Conservation (phyloP, 208 protist genomes). For the Spongospora subterranea region DNA sequence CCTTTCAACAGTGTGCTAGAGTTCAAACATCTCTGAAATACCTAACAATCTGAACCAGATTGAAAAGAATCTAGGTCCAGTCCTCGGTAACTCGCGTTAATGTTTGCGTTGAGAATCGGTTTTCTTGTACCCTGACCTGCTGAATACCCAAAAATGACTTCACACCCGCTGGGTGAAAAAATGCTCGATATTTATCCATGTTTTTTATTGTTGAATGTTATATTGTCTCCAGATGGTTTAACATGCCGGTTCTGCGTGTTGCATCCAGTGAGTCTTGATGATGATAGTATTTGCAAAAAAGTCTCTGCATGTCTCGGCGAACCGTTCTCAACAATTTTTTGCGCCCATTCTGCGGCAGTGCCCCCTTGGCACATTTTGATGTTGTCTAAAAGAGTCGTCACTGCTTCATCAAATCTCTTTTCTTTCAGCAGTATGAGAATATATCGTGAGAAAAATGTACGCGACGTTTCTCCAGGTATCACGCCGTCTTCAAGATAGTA, state of each 20-base stretch:
- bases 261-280: neutral
- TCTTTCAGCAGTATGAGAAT: neutral
- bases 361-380: neutral
- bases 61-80: no score
- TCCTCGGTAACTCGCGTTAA: no score
- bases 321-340: neutral
- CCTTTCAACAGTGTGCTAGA: no score
- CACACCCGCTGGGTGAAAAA: no score
- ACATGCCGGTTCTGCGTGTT: neutral
- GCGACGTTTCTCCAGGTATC: neutral
- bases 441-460: neutral
- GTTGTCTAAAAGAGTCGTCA: neutral
- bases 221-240: neutral
- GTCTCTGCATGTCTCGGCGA: neutral
- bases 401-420: neutral
- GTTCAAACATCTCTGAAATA: no score
- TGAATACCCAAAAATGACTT: no score
- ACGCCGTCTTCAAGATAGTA: slow-evolving; percentile 24
- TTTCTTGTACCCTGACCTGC: no score
- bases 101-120: no score
- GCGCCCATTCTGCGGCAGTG: neutral
- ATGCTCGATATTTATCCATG: no score
- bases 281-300: neutral
- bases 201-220: neutral
- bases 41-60: no score